Conservation (phyloP, 768 basidiomycete genomes). For the Pholiota molesta region DNA sequence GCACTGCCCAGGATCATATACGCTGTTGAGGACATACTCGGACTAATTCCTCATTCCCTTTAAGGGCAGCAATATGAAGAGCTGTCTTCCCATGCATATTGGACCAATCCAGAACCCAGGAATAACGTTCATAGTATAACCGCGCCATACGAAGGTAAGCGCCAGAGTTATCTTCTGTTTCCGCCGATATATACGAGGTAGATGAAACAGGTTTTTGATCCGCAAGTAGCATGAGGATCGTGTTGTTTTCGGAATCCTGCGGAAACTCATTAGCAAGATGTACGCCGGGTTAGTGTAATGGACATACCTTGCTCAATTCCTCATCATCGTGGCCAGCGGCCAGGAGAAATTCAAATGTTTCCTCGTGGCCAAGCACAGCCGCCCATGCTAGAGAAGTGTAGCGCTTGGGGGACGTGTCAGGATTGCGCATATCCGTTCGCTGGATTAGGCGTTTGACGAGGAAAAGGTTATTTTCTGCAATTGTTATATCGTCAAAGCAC, state of each 20-base stretch:
- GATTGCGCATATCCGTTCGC: constrained; percentile 88
- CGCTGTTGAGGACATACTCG: constrained; percentile 52
- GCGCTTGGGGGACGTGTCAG: constrained; percentile 73
- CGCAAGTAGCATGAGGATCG: constrained; percentile 91
- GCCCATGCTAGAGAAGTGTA: constrained; percentile 94
- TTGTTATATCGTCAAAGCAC: constrained; percentile 15
- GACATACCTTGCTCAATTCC: constrained; percentile 83
- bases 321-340: constrained; percentile 90
- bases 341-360: constrained; percentile 91
- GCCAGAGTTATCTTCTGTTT: constrained; percentile 64
- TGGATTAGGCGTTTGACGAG: constrained; percentile 88
- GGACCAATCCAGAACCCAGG: constrained; percentile 90
- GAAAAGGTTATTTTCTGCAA: constrained; percentile 90
- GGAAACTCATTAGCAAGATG: constrained; percentile 5
- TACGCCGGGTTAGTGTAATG: constrained; percentile 8
- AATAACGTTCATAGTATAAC: constrained; percentile 84
- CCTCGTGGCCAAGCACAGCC: constrained; percentile 84
- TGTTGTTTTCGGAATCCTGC: constrained; percentile 92
- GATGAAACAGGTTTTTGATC: constrained; percentile 64
- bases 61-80: constrained; percentile 83
- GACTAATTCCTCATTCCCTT: constrained; percentile 89
- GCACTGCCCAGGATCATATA: neutral
- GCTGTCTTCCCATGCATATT: constrained; percentile 90
- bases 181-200: constrained; percentile 47
- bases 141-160: constrained; percentile 86